Evolutionary conservation across 768 basidiomycete species (phyloP).

Genomic region (Myochromella boudieri): DNA sequence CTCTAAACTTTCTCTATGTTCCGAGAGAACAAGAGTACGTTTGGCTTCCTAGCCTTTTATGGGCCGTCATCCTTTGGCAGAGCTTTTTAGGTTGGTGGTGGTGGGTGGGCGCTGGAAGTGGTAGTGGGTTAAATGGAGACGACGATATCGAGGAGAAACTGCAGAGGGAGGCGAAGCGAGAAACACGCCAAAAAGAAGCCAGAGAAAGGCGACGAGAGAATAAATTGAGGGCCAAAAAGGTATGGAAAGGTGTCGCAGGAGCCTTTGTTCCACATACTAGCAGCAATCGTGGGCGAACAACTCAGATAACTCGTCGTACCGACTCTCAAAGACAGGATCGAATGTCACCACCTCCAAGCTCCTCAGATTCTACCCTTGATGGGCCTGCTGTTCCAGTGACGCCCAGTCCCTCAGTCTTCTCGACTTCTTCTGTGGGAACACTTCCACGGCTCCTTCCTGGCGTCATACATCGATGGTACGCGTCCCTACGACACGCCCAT

Average conservation of each 20-base stretch:
- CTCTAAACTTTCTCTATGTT: slow-evolving; percentile 87
- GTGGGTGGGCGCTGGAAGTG: slow-evolving; percentile 96
- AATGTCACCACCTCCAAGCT: slow-evolving; percentile 5
- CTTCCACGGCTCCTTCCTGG: slow-evolving; percentile 38
- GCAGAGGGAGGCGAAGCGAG: slow-evolving; percentile 51
- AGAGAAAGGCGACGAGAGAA: slow-evolving; percentile 49
- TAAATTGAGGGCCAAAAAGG: slow-evolving; percentile 50
- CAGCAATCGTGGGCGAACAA: not conserved
- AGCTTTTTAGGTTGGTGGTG: slow-evolving; percentile 98
- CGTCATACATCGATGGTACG: slow-evolving; percentile 54
- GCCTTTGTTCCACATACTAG: slow-evolving; percentile 36
- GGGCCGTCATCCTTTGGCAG: slow-evolving; percentile 96
- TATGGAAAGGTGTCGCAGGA: slow-evolving; percentile 59
- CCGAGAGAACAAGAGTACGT: slow-evolving; percentile 77
- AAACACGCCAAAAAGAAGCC: slow-evolving; percentile 43
- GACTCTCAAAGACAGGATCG: not conserved
- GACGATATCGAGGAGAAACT: slow-evolving; percentile 69
- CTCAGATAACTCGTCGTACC: not conserved
- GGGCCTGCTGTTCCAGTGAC: slow-evolving; percentile 3
- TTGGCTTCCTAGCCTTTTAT: slow-evolving; percentile 91
- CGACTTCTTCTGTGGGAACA: slow-evolving; percentile 18
- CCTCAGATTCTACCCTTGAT: slow-evolving; percentile 9
- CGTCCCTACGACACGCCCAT: slow-evolving; percentile 67
- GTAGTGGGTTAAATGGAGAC: slow-evolving; percentile 44
- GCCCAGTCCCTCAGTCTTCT: slow-evolving; percentile 9